Percentiles rank a stretch among this genome's conserved stretches.
Conservation (phyloP, 2,329 filamentous ascomycete genomes). For the Fusarium sp. region DNA sequence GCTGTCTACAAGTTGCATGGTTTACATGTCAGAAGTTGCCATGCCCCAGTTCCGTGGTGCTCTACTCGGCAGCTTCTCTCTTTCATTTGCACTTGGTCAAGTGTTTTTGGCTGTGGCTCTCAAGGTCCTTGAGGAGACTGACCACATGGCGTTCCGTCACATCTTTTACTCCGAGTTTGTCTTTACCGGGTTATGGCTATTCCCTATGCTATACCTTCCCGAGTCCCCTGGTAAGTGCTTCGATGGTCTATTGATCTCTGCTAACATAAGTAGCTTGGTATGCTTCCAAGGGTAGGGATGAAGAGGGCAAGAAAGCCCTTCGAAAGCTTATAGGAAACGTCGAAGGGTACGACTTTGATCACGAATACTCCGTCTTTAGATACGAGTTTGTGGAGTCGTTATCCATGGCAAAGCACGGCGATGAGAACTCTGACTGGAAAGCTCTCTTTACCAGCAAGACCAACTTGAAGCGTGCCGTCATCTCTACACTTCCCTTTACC, state of each 20-base stretch:
- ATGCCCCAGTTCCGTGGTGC: conserved; percentile 21
- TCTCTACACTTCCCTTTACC: conserved; percentile 36
- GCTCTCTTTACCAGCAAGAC: conserved; percentile 18
- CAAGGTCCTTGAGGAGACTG: conserved; percentile 9
- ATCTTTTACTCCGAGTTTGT: conserved; percentile 26
- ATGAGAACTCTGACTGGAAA: conserved; percentile 13
- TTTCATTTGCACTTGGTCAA: conserved; percentile 17
- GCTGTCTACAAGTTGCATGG: conserved; percentile 25
- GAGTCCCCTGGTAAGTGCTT: conserved; percentile 15
- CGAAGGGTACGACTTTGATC: conserved; percentile 27
- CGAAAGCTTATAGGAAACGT: conserved; percentile 14
- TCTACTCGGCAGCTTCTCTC: conserved; percentile 16
- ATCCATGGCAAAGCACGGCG: conserved; percentile 6
- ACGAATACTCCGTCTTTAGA: conserved; percentile 36
- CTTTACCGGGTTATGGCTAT: conserved; percentile 20
- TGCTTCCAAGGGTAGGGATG: conserved; percentile 13
- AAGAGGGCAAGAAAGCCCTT: conserved; percentile 31
- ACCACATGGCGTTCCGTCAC: conserved; percentile 12
- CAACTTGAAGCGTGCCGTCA: conserved; percentile 35
- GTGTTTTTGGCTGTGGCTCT: conserved; percentile 17
- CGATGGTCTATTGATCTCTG: no score
- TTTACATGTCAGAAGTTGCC: conserved; percentile 29
- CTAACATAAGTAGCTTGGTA: conserved; percentile 5
- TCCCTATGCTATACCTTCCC: conserved; percentile 17
- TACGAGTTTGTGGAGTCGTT: conserved; percentile 27